Evolutionary conservation across 1,284 basidiomycete species (phyloP).

Genomic region (Sporisorium sorghi): DNA sequence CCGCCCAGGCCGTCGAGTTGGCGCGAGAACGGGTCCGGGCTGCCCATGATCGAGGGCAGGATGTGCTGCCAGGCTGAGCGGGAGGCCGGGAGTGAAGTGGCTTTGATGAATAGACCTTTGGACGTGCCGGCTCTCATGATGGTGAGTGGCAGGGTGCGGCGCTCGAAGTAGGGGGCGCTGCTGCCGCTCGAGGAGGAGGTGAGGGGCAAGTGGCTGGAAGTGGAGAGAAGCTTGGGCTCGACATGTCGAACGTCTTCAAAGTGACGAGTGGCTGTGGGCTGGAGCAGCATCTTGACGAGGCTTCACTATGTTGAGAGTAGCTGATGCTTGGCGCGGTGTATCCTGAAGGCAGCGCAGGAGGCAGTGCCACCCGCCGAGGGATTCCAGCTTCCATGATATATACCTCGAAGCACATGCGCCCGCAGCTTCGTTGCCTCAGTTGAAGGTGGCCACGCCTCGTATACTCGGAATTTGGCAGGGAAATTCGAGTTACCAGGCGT

Average conservation of each 20-base stretch:
- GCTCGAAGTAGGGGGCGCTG: slow-evolving; percentile 8
- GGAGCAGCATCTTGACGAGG: slow-evolving; percentile 8
- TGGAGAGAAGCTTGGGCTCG: slow-evolving; percentile 17
- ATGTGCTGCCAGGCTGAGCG: slow-evolving; percentile 19
- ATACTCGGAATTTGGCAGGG: too few species aligned
- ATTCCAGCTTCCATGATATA: background rate
- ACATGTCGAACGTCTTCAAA: slow-evolving; percentile 19
- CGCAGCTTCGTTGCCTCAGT: too few species aligned
- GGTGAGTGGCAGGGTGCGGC: background rate
- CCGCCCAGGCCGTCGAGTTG: slow-evolving; percentile 82
- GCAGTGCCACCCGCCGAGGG: too few species aligned
- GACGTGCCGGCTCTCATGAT: slow-evolving; percentile 77
- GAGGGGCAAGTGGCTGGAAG: background rate
- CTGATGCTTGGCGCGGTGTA: too few species aligned
- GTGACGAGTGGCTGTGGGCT: slow-evolving; percentile 5
- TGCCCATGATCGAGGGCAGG: slow-evolving; percentile 73
- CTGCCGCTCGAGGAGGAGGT: background rate
- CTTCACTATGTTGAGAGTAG: too few species aligned
- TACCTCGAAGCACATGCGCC: background rate
- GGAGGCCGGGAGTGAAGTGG: slow-evolving; percentile 69
- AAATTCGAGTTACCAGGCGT: too few species aligned
- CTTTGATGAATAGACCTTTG: slow-evolving; percentile 79
- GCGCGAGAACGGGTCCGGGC: slow-evolving; percentile 80
- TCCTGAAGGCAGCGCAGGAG: too few species aligned
- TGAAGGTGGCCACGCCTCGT: too few species aligned